Conservation (phyloP, 352 stramenopile species). For the Pythium insidiosum region DNA sequence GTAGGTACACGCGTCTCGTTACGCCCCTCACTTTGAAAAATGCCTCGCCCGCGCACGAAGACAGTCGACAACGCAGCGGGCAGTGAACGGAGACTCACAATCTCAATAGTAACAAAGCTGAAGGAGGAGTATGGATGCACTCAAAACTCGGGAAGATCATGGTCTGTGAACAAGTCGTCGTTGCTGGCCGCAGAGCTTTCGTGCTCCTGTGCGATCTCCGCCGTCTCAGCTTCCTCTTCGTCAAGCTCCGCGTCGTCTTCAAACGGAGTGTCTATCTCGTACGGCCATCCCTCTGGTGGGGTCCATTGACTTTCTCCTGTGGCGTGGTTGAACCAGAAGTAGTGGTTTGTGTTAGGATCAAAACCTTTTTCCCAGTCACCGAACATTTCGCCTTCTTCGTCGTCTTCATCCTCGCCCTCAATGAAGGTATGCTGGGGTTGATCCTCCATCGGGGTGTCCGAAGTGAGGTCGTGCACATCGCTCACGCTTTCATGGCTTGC, state of each 20-base stretch:
- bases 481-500: conserved; percentile 23
- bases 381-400: conserved; percentile 71
- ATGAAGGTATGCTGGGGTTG: conserved; percentile 3
- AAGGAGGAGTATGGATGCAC: background rate
- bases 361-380: conserved; percentile 85
- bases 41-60: conserved; percentile 51
- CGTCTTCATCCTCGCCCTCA: conserved; percentile 35
- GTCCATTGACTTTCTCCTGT: conserved; percentile 77
- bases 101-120: background rate
- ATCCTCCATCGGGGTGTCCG: background rate
- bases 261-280: conserved; percentile 56
- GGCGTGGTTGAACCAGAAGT: conserved; percentile 86
- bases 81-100: conserved; percentile 9
- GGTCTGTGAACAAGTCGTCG: conserved; percentile 38
- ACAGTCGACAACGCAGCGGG: conserved; percentile 14
- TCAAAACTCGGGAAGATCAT: conserved; percentile 34
- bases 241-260: conserved; percentile 21
- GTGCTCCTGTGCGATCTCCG: conserved; percentile 1
- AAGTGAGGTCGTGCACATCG: no score
- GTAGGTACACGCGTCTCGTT: conserved; percentile 58
- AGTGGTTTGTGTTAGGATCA: conserved; percentile 71
- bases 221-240: conserved; percentile 2
- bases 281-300: conserved; percentile 66
- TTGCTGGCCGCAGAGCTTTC: conserved; percentile 20
- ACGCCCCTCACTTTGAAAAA: conserved; percentile 68